Percentiles rank a stretch among this genome's conserved stretches.
phyloP scores from a whole-genome alignment of 106 monocot genomes.

The Ottelia alismoides region DNA sequence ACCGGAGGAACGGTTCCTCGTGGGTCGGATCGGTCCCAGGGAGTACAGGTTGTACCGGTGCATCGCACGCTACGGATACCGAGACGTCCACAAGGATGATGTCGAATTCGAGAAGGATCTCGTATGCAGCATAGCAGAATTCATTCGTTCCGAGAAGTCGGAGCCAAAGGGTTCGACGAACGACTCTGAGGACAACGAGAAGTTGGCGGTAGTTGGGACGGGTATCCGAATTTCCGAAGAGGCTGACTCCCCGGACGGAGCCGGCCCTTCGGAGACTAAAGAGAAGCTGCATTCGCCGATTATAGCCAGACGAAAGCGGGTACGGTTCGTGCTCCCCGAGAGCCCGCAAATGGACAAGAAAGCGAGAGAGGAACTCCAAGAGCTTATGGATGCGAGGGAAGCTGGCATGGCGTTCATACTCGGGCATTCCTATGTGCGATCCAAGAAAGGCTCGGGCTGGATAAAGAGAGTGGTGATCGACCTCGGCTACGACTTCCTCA shows the following conservation, averaged over 20 bases:
- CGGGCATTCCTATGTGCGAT: conserved; percentile 56
- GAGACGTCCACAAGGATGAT: conserved; percentile 83
- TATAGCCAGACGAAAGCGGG: conserved; percentile 28
- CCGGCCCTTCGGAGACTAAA: conserved; percentile 29
- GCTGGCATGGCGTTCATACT: conserved; percentile 95
- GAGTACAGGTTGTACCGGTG: conserved; percentile 66
- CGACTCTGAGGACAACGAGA: conserved; percentile 36
- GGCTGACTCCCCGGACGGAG: conserved; percentile 2
- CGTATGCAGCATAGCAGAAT: conserved; percentile 79
- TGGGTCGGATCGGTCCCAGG: conserved; percentile 82
- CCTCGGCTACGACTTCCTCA: conserved; percentile 67
- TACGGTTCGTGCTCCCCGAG: conserved; percentile 68
- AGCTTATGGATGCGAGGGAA: conserved; percentile 81
- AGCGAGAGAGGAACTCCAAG: conserved; percentile 52
- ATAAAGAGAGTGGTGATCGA: conserved; percentile 67
- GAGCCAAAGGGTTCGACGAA: conserved; percentile 13
- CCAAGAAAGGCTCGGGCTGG: conserved; percentile 74
- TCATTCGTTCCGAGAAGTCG: conserved; percentile 47
- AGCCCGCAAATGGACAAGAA: conserved; percentile 32
- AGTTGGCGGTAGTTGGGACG: conserved; percentile 52
- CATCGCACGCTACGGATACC: conserved; percentile 95
- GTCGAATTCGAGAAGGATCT: conserved; percentile 89
- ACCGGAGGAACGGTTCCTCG: conserved; percentile 68
- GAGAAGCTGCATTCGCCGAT: conserved; percentile 55
- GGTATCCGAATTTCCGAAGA: conserved; percentile 28